A percentile compares a stretch with the other conserved stretches of the same genome.
phyloP scores from a whole-genome alignment of 352 stramenopile species.

The Aphanomyces invadans region DNA sequence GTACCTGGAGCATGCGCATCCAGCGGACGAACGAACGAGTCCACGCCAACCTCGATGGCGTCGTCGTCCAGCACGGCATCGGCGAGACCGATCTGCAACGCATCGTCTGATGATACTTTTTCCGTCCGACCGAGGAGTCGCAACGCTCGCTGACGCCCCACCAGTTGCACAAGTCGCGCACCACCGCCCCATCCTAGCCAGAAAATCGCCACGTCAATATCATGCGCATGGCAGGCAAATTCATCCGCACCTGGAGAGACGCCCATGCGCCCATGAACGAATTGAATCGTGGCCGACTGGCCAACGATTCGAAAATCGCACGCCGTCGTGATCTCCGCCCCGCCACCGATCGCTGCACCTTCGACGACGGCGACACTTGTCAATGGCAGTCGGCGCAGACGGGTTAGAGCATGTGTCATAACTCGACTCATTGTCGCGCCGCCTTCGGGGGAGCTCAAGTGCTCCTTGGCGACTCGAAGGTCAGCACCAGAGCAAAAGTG shows the following conservation, averaged over 20 bases:
- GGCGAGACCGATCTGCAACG: conserved; percentile 51
- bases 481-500: conserved; percentile 85
- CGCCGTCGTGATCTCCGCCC: conserved; percentile 69
- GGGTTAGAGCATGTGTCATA: conserved; percentile 68
- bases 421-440: conserved; percentile 57
- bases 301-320: conserved; percentile 78
- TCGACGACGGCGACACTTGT: conserved; percentile 74
- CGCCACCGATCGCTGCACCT: conserved; percentile 72
- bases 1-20: conserved; percentile 46
- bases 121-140: conserved; percentile 62
- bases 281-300: conserved; percentile 61
- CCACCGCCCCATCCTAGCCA: conserved; percentile 74
- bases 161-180: conserved; percentile 61
- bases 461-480: conserved; percentile 62
- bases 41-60: conserved; percentile 28
- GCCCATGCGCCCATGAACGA: conserved; percentile 78
- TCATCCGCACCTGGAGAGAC: conserved; percentile 44
- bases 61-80: conserved; percentile 45
- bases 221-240: not conserved
- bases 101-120: conserved; percentile 40
- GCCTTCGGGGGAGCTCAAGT: conserved; percentile 58
- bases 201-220: not conserved
- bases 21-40: conserved; percentile 52
- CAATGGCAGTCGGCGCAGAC: conserved; percentile 62
- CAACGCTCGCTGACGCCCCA: conserved; percentile 63